Evolutionary conservation across 2,329 filamentous ascomycete genomes (phyloP), one percentile per base, ranked within the genome.

Genomic region (Alternaria solani): DNA sequence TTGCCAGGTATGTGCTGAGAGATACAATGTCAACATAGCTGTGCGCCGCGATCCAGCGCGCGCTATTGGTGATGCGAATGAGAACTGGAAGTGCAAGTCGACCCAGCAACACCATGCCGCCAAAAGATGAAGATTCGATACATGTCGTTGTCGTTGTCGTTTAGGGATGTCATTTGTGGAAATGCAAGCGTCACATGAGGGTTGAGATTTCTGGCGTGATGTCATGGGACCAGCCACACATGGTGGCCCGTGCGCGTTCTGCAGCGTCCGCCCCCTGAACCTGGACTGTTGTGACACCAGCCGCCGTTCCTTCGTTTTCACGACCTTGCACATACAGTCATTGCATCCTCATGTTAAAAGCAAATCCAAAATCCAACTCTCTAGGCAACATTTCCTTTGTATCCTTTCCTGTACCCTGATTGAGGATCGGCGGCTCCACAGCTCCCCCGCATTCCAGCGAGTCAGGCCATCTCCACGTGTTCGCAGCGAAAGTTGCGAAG

Each of bases 401-500:
- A 43, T 52, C 20, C 34, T 34, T 38, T 36, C 23, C 34, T 3
- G 18, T 34, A 34, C 41, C 51, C 14, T 44, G 20, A 43, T 14
- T 32, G 47, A 47, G 20, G 53, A 25, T 44, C 56, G 48, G 47
- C 47, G 34, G 32, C 42, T 55, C 44, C 51, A 55, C 47, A 59
- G 16, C 44, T 54, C 51, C 57, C 61, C 61, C 57, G 54, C 61
- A 63, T 51, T 54, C 57, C 38, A 55, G 46, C 58, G 48, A 60
- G 42, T 55, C 52, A 53, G 48, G 48, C 34, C 47, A 59, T 46
- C 59, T 54, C 62, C 64, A 66, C 62, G 55, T 59, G 62, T 66
- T 64, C 61, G 59, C 62, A 57, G 53, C 41, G 7, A 38, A 32
- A 41, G 49, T 52, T 34, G 28, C 42, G 16, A 51, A 47, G 57